phyloP scores from a whole-genome alignment of 805 yeast species.

The Kockiozyma suomiensis region DNA sequence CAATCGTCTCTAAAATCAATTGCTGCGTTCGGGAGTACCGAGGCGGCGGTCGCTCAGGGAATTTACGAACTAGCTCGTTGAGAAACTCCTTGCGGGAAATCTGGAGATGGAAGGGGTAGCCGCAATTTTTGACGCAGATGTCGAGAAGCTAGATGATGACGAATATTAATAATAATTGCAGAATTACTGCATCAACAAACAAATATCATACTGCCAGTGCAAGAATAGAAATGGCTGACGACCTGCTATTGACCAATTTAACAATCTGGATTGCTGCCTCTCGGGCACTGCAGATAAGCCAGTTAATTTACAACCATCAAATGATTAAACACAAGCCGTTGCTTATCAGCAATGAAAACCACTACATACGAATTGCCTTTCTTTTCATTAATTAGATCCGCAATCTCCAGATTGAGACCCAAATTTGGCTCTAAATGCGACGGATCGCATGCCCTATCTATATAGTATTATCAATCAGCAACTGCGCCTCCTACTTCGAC shows the following conservation, averaged over 20 bases:
- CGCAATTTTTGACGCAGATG: slow-evolving; percentile 94
- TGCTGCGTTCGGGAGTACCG: slow-evolving; percentile 82
- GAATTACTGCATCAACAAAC: not conserved
- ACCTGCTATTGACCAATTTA: slow-evolving; percentile 76
- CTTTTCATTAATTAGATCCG: slow-evolving; percentile 89
- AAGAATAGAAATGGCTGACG: slow-evolving; percentile 79
- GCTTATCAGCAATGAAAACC: not conserved
- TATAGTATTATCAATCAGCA: not conserved
- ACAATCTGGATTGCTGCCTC: slow-evolving; percentile 90
- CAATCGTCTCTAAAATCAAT: slow-evolving; percentile 83
- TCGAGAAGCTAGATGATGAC: slow-evolving; percentile 74
- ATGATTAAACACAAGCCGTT: no score
- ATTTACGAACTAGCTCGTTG: slow-evolving; percentile 87
- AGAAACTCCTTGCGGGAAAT: slow-evolving; percentile 92
- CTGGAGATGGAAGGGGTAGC: slow-evolving; percentile 94
- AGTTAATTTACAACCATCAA: no score
- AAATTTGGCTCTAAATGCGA: slow-evolving; percentile 83
- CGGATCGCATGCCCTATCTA: slow-evolving; percentile 84
- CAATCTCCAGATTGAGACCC: slow-evolving; percentile 84
- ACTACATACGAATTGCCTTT: slow-evolving; percentile 68
- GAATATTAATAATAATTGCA: no score
- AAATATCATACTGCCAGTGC: slow-evolving; percentile 63
- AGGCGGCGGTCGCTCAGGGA: slow-evolving; percentile 92
- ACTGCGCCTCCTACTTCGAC: not conserved
- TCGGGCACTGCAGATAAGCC: slow-evolving; percentile 57